Base-by-base conservation (phyloP, 768 basidiomycete species). In the Mycena maculata region DNA sequence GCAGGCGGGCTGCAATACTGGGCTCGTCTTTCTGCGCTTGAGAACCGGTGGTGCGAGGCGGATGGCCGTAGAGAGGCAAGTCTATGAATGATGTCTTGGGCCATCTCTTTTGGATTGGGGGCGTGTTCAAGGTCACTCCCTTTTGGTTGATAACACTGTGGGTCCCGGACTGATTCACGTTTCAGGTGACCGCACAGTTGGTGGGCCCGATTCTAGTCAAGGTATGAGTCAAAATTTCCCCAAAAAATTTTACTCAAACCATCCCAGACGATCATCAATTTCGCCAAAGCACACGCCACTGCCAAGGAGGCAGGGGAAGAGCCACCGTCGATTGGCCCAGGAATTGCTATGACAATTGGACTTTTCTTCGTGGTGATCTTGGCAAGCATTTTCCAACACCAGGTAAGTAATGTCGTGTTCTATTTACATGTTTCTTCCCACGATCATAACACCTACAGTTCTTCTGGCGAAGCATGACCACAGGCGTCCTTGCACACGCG, bases 381-480 rank as follows among this genome's bases (percentile, higher is more conserved):
- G 16, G 76, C 88, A 0, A 88, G 87, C 69, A 72, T 93, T 49
- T 83, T 83, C 50, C 84, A 88, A 54, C 89, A 93, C 73, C 90
- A 91, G 81, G 89, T 86, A 69, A 36, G n/a, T n/a, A n/a, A 69
- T 70, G 71, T 38, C 28, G 53, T 42, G 38, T 45, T 44, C 18
- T 28, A 28, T 31, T 49, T 10, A 59, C 1, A 20, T 6, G 54
- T 18, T 22, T 36, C 25, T 39, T 59, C 55, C 61, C 62, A 63
- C 60, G 39, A 3, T 9, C 9, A 48, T 47, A 57, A 55, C 45
- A 13, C 33, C 67, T 60, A 27, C 63, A 89, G 84, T 92, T 90
- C 78, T 92, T 93, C 81, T 89, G 88, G 84, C 82, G 88, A 45
- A 87, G 88, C 6, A 91, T 91, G 87, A 78, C 82, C 27, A 86